phyloP scores from a whole-genome alignment of 768 basidiomycete genomes.

The Agrocybe chaxingu region DNA sequence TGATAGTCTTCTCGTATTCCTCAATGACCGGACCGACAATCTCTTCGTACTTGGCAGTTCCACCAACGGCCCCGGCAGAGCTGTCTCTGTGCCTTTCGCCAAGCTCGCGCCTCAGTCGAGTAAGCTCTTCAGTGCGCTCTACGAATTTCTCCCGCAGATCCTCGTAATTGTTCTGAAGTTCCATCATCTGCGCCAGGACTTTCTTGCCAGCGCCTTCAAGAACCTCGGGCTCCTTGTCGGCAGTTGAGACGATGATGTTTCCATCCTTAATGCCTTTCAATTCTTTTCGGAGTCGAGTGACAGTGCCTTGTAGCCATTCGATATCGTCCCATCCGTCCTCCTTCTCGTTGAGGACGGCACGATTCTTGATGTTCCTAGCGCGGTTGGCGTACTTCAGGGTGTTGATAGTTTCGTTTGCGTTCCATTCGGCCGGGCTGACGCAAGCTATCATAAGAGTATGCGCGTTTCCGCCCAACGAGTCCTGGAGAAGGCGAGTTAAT shows the following conservation, averaged over 20 bases:
- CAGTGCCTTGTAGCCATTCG: constrained; percentile 89
- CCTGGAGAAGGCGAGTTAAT: constrained; percentile 92
- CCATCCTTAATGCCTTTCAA: constrained; percentile 78
- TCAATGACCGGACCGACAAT: constrained; percentile 97
- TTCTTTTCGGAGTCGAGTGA: constrained; percentile 84
- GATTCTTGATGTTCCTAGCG: constrained; percentile 96
- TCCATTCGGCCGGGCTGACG: constrained; percentile 94
- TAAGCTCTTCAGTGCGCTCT: constrained; percentile 86
- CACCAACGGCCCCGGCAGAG: constrained; percentile 57
- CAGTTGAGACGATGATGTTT: constrained; percentile 28
- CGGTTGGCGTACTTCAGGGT: constrained; percentile 97
- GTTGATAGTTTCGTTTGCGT: constrained; percentile 89
- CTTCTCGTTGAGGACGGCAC: constrained; percentile 85
- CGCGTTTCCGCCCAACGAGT: constrained; percentile 95
- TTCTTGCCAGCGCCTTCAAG: constrained; percentile 69
- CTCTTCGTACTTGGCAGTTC: constrained; percentile 81
- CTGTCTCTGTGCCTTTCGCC: constrained; percentile 69
- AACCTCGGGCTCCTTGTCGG: constrained; percentile 31
- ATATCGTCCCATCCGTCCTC: constrained; percentile 99
- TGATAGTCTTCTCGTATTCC: constrained; percentile 97
- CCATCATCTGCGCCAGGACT: constrained; percentile 76
- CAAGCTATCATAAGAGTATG: constrained; percentile 99
- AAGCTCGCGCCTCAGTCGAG: constrained; percentile 72
- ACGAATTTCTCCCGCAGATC: constrained; percentile 81
- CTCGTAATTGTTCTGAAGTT: constrained; percentile 84